Base-by-base conservation (phyloP, 2,329 filamentous ascomycete genomes). In the Fusarium equiseti region DNA sequence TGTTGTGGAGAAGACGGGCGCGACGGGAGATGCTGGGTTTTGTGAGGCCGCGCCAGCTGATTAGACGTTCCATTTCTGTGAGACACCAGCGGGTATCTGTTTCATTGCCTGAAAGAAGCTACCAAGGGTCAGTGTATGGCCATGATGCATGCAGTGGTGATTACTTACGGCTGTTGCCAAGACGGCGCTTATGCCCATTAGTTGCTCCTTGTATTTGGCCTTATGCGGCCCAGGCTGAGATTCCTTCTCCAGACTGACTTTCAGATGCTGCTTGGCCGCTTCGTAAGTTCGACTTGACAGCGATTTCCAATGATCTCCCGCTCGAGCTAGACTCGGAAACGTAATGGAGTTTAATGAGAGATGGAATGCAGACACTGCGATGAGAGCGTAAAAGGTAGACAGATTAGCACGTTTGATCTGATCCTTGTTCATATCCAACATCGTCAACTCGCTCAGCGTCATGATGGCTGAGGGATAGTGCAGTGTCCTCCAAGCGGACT, bases 181-280 rank as follows among this genome's bases (percentile, higher is more conserved):
- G 3, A 73, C 66, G 4, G 71, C 68, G 12, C 66, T 70, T 20
- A 72, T 70, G 0, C 66, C 71, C 71, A 73, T 73, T 0, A 73
- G 12, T 8, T 73, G 71, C 15, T 73, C 71, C 7, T 73, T 73
- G 38, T 73, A 73, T 29, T 72, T 74, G 1, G 71, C 71, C 6
- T 73, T 73, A 0, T 63, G 31, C 2, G 68, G 71, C 0, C 63
- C 63, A 5, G 63, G 51, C 20, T 71, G 66, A 1, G 66, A 73
- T n/a, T 73, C 71, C 9, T 59, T 72, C 16, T 73, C 68, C 0
- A 73, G 68, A 5, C 71, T 73, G 5, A 73, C 20, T 46, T 53
- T 73, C 0, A 73, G 62, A 26, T 73, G 71, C 2, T 73, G 71
- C n/a, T 73, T 73, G 3, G 71, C 71, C 16, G 71, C 71, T 20